phyloP scores from a whole-genome alignment of 441 rosid genomes.

The Bocquillonia castaneifolia region DNA sequence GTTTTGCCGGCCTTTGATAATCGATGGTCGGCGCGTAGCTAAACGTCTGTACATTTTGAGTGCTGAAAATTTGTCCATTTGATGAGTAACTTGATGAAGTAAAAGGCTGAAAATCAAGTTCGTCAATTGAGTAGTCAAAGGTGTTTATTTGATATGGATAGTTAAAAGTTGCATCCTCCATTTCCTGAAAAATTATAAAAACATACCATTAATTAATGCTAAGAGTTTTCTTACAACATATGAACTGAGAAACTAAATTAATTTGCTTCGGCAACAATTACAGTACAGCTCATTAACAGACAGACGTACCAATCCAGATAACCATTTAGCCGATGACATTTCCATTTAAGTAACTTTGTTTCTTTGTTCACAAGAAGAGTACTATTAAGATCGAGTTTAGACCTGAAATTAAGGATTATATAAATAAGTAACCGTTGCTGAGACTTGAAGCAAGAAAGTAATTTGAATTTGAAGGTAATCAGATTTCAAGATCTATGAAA shows the following conservation, averaged over 20 bases:
- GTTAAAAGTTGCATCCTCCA: conserved; percentile 32
- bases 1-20: conserved; percentile 17
- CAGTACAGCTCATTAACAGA: background rate
- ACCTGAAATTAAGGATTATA: background rate
- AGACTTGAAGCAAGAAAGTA: background rate
- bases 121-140: conserved; percentile 35
- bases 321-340: conserved; percentile 31
- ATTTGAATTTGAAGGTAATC: background rate
- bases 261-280: background rate
- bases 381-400: background rate
- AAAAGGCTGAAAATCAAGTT: conserved; percentile 27
- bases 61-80: conserved; percentile 11
- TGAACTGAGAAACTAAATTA: too few relatives aligned
- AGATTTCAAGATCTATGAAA: background rate
- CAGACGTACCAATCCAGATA: conserved; percentile 32
- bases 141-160: conserved; percentile 28
- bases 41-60: conserved; percentile 3
- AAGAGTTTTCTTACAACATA: too few relatives aligned
- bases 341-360: conserved; percentile 26
- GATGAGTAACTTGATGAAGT: conserved; percentile 26
- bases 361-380: background rate
- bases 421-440: background rate
- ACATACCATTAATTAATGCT: too few relatives aligned
- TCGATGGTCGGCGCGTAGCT: background rate
- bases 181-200: conserved; percentile 22